phyloP scores from a whole-genome alignment of 768 basidiomycete species.

The Collybiopsis confluens region DNA sequence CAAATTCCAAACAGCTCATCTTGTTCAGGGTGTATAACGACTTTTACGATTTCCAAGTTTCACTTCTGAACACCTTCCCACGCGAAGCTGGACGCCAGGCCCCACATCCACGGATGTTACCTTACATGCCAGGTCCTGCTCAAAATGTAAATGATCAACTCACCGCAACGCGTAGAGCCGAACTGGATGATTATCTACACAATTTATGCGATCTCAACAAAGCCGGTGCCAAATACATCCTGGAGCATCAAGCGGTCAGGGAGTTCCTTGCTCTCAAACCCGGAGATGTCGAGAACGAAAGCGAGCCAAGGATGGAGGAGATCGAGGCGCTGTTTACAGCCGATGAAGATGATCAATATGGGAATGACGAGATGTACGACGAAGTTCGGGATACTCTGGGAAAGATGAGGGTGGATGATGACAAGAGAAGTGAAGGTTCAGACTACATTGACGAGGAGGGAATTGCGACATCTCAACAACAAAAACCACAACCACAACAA shows the following conservation, averaged over 20 bases:
- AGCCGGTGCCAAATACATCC: conserved; percentile 69
- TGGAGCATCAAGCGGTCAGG: conserved; percentile 76
- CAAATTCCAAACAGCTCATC: conserved; percentile 72
- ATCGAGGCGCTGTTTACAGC: conserved; percentile 50
- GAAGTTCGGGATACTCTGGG: conserved; percentile 49
- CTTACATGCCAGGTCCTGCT: conserved; percentile 96
- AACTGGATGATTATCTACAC: conserved; percentile 86
- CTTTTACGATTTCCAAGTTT: conserved; percentile 96
- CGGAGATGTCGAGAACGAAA: conserved; percentile 76
- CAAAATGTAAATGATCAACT: conserved; percentile 78
- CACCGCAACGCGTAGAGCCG: conserved; percentile 73
- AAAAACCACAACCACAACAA: too few relatives aligned
- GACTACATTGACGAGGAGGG: conserved; percentile 58
- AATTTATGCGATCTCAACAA: conserved; percentile 70
- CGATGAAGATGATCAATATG: conserved; percentile 30
- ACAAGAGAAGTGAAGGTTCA: conserved; percentile 56
- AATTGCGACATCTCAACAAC: conserved; percentile 41
- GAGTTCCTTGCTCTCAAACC: conserved; percentile 81
- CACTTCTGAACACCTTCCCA: conserved; percentile 82
- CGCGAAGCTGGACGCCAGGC: conserved; percentile 82
- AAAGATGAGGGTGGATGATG: conserved; percentile 42
- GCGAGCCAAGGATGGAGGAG: conserved; percentile 55
- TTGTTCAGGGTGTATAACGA: conserved; percentile 96
- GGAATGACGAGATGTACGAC: conserved; percentile 32
- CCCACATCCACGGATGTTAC: conserved; percentile 70